Evolutionary conservation across 2,329 filamentous ascomycete genomes (phyloP), one percentile per base, ranked within the genome.

Genomic region (Aspergillus ibericus): DNA sequence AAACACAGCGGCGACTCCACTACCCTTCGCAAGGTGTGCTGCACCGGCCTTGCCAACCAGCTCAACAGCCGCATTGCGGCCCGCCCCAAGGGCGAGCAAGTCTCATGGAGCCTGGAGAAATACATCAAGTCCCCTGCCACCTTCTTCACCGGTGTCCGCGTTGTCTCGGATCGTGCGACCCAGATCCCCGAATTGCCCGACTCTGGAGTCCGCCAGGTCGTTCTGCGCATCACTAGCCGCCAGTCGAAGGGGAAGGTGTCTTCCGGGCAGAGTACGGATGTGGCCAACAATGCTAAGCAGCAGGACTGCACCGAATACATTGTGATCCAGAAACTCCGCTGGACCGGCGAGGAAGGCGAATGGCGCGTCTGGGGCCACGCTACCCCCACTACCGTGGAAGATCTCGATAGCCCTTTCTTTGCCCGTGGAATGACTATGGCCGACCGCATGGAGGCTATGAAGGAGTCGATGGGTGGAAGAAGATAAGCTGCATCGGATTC

Each of bases 311-410:
- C 71, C 2, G 82, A 84, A 66, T 82, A 83, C 60, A 64, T 83
- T 29, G 81, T 83, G 13, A 65, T 83, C 22, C 81, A 83, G 70
- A 76, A 78, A 67, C 62, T 78, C 34, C 67, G 76, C 35, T 72
- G 76, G 66, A 71, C 71, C 29, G 76, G 78, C 8, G 70, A 76
- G 59, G 70, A 78, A 40, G 71, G 72, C 12, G 68, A 73, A 15
- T 84, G 82, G 82, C 78, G 75, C 61, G 68, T 83, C 52, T 83
- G 81, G 82, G 82, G 82, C 3, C 75, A 76, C 56, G 66, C 75
- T 47, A 73, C 74, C 27, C 77, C 80, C 59, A 80, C 75, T 7
- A 77, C 70, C 16, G 48, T 79, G 50, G 66, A 75, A 13, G 71
- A 75, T 56, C 60, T 81, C 16, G 64, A 69, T 27, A 73, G 57